Evolutionary conservation across 495 filamentous ascomycete species (phyloP).

Genomic region (Neurospora africana): DNA sequence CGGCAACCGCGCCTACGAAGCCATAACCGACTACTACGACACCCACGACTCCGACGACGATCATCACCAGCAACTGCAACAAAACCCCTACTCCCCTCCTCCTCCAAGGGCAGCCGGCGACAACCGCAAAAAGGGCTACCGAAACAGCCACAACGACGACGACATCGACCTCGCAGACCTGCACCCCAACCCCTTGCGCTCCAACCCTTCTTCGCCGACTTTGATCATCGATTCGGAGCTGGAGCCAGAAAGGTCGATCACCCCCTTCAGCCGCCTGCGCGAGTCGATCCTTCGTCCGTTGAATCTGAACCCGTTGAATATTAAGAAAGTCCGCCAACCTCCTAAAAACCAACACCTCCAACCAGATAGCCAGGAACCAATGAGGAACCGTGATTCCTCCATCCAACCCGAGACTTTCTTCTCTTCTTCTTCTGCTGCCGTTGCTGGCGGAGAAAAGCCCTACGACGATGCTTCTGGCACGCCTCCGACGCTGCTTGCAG

Average conservation of each 20-base stretch:
- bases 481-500: slow-evolving; percentile 36
- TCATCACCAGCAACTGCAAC: slow-evolving; percentile 14
- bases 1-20: slow-evolving; percentile 36
- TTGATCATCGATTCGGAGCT: background rate
- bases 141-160: slow-evolving; percentile 8
- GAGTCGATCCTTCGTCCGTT: slow-evolving; percentile 31
- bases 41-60: slow-evolving; percentile 35
- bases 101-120: slow-evolving; percentile 32
- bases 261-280: slow-evolving; percentile 20
- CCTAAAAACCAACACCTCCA: background rate
- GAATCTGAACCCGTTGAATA: slow-evolving; percentile 21
- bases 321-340: slow-evolving; percentile 21
- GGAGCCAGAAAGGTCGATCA: slow-evolving; percentile 10
- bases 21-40: slow-evolving; percentile 37
- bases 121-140: slow-evolving; percentile 14
- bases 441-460: slow-evolving; percentile 20
- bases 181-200: slow-evolving; percentile 36
- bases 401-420: slow-evolving; percentile 45
- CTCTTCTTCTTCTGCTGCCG: slow-evolving; percentile 16
- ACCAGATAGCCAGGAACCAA: slow-evolving; percentile 19
- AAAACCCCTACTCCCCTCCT: background rate
- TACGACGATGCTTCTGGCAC: slow-evolving; percentile 39
- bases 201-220: slow-evolving; percentile 20
- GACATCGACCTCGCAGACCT: slow-evolving; percentile 14
- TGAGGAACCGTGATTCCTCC: slow-evolving; percentile 27